These are phyloP conservation scores for Colletotrichum limetticola DNA, from an alignment of 2,329 filamentous ascomycete genomes.

Conservation along the genomic window DNA sequence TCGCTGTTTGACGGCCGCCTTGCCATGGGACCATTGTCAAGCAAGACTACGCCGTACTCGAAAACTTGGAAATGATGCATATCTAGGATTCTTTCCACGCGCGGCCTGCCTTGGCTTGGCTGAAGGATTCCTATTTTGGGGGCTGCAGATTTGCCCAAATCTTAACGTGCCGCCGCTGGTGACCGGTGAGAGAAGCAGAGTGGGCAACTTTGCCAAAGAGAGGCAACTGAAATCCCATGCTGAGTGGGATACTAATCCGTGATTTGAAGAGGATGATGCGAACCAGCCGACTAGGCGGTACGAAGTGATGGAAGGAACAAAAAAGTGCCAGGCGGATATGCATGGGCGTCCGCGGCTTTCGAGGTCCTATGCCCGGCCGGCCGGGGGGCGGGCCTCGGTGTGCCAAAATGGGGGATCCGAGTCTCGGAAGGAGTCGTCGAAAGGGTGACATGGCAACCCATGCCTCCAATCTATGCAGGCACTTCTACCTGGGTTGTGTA, in stretches of 20 bases:
- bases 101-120: neutral
- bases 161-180: neutral
- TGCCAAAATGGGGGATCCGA: neutral
- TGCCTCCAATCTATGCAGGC: neutral
- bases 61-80: neutral
- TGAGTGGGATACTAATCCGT: neutral
- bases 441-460: neutral
- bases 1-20: neutral
- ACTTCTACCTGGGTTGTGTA: no score
- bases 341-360: slow-evolving; percentile 4
- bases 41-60: neutral
- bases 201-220: neutral
- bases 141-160: neutral
- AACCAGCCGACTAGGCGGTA: neutral
- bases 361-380: neutral
- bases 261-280: no score
- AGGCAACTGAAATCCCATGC: neutral
- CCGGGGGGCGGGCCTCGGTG: neutral
- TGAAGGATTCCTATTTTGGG: neutral
- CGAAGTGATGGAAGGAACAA: neutral
- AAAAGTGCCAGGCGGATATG: slow-evolving; percentile 1
- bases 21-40: neutral
- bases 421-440: neutral
- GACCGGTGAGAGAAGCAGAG: neutral
- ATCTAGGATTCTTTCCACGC: neutral